Conservation (phyloP, 192 early-diverging fungal species). For the Spizellomyces sp. region DNA sequence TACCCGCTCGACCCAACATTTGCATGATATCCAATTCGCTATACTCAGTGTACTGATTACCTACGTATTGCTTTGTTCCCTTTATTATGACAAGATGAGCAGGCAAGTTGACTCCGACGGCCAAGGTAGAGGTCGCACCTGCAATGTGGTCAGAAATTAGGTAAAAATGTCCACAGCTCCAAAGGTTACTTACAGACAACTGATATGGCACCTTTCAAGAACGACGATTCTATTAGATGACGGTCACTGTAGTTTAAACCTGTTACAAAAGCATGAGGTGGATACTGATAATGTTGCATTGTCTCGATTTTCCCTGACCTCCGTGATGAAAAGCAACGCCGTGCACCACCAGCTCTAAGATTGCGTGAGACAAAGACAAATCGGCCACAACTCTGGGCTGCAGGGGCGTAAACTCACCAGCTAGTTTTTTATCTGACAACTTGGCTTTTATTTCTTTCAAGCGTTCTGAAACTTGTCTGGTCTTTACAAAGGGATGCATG, state of each 20-base stretch:
- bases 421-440: constrained; percentile 50
- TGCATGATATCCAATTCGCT: constrained; percentile 68
- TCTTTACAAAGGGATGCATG: constrained; percentile 47
- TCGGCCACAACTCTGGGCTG: neutral
- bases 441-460: constrained; percentile 18
- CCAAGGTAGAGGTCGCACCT: constrained; percentile 75
- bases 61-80: constrained; percentile 54
- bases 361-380: neutral
- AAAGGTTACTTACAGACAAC: constrained; percentile 61
- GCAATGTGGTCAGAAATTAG: neutral
- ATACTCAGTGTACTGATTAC: constrained; percentile 51
- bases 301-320: constrained; percentile 34
- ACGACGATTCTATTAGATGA: constrained; percentile 56
- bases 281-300: neutral
- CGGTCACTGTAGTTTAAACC: constrained; percentile 49
- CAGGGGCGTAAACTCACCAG: constrained; percentile 7
- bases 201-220: constrained; percentile 48
- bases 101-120: constrained; percentile 80
- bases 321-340: constrained; percentile 75
- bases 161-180: neutral
- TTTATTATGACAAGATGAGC: constrained; percentile 74
- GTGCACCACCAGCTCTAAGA: constrained; percentile 51
- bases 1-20: constrained; percentile 76
- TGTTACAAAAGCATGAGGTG: constrained; percentile 23
- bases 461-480: constrained; percentile 19